These are phyloP conservation scores for Babesia divergens DNA, from an alignment of 169 alveolate genomes.

Conservation along the genomic window DNA sequence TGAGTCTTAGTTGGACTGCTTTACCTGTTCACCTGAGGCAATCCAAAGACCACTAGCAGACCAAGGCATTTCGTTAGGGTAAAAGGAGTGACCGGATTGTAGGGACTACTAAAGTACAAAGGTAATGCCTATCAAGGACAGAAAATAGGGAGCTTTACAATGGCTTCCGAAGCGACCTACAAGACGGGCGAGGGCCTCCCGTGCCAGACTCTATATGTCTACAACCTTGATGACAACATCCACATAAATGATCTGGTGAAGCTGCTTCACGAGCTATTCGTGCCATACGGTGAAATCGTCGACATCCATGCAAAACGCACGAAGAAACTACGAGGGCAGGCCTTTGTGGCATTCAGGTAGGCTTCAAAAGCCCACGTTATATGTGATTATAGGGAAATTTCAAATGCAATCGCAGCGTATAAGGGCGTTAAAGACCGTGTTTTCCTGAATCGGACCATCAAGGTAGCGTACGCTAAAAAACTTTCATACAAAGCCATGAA, in stretches of 20 bases:
- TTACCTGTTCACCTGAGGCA: too few species aligned
- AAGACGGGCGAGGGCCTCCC: constrained; percentile 74
- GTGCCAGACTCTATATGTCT: constrained; percentile 79
- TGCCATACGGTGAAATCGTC: constrained; percentile 76
- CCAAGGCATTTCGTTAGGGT: too few species aligned
- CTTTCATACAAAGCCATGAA: constrained; percentile 64
- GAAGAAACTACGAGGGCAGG: constrained; percentile 78
- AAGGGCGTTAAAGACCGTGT: constrained; percentile 75
- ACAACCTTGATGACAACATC: constrained; percentile 76
- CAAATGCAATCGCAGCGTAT: constrained; percentile 80
- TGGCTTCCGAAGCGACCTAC: constrained; percentile 20
- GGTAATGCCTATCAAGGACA: too few species aligned
- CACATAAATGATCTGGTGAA: constrained; percentile 69
- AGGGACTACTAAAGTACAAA: too few species aligned
- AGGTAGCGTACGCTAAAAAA: constrained; percentile 77
- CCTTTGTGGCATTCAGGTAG: constrained; percentile 78
- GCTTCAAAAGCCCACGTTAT: neutral
- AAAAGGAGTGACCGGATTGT: too few species aligned
- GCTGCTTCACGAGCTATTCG: constrained; percentile 76
- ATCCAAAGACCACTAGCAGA: too few species aligned
- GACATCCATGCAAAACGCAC: constrained; percentile 74
- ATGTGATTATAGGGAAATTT: constrained; percentile 59
- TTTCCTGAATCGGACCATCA: constrained; percentile 71
- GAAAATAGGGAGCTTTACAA: too few species aligned
- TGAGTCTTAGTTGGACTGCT: too few species aligned